Evolutionary conservation across 2,329 filamentous ascomycete genomes (phyloP).

Genomic region (Verticillium albo-atrum): DNA sequence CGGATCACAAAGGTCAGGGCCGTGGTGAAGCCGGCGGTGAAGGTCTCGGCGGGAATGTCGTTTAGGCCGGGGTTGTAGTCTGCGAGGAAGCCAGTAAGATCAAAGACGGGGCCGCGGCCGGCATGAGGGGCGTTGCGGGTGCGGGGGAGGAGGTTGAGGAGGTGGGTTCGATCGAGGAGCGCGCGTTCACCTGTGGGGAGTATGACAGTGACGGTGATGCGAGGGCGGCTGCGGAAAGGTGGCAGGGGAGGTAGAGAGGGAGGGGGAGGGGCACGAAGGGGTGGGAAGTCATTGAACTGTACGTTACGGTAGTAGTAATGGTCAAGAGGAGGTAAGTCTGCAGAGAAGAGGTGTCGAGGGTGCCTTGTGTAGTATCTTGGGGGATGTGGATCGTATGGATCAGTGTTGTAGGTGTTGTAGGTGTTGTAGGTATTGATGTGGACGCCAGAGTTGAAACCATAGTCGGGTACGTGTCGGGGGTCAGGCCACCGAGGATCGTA

Average conservation of each 20-base stretch:
- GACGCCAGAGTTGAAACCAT: slow-evolving; percentile 1
- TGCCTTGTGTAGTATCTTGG: background rate
- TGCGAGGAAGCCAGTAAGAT: slow-evolving; percentile 6
- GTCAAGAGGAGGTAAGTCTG: background rate
- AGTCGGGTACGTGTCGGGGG: background rate
- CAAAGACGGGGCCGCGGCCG: slow-evolving; percentile 1
- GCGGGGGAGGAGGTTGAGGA: slow-evolving; percentile 8
- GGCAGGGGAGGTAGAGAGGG: background rate
- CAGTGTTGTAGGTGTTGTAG: background rate
- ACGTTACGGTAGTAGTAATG: background rate
- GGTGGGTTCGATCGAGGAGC: slow-evolving; percentile 5
- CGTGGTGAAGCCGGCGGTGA: background rate
- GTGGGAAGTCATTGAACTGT: background rate
- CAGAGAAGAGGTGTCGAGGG: background rate
- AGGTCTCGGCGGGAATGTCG: background rate
- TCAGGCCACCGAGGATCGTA: background rate
- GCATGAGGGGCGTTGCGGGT: slow-evolving; percentile 3
- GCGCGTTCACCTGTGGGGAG: slow-evolving; percentile 4
- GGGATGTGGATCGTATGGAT: background rate
- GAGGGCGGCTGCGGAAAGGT: slow-evolving; percentile 1
- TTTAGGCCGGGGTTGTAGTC: slow-evolving; percentile 5
- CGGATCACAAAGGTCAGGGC: slow-evolving; percentile 7
- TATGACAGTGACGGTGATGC: slow-evolving; percentile 6
- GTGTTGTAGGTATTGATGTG: slow-evolving; percentile 4
- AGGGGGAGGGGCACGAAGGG: background rate